Evolutionary conservation across 164 flowering plant species (phyloP), one percentile per base, ranked within the genome.

Genomic region (Kalanchoe fedtschenkoi): DNA sequence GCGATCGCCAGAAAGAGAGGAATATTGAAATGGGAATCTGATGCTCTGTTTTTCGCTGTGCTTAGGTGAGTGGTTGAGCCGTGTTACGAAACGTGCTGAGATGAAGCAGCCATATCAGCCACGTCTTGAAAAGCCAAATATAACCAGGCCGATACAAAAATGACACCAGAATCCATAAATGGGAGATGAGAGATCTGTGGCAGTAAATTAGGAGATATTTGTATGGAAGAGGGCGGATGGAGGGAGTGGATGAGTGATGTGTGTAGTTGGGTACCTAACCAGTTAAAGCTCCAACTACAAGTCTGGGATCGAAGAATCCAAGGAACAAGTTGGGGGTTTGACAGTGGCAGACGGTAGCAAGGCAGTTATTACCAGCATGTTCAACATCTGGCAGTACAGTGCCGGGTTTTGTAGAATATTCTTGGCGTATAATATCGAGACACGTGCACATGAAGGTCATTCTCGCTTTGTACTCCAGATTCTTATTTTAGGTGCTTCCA

Each of bases 341-440:
- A 21, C 1, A 26, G 14, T 51, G 32, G 32, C 56, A 17, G 32
- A 32, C 24, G 56, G 56, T 51, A 26, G n/a, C 1, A 32, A 24
- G 26, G 33, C 56, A 51, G 56, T 26, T 51, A 51, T 51, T 51
- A 51, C 33, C 56, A 51, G 56, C 56, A 10, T 26, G 30, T 22
- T 47, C 30, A 44, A 6, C 7, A n/a, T 42, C 47, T 42, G 19
- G 47, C 6, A 17, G 47, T 5, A 42, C 5, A 44, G 9, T 2
- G n/a, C n/a, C n/a, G n/a, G n/a, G n/a, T n/a, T n/a, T n/a, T n/a
- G 24, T 19, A 2, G 51, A 44, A 19, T 19, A 44, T 44, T 17
- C 11, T 0, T 11, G 13, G 4, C 32, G 16, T 24, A 47, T 47
- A 47, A 9, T 9, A 24, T 8, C 2, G 0, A 10, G 55, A 47